phyloP scores from a whole-genome alignment of 1,284 basidiomycete species.

The Naganishia albida region DNA sequence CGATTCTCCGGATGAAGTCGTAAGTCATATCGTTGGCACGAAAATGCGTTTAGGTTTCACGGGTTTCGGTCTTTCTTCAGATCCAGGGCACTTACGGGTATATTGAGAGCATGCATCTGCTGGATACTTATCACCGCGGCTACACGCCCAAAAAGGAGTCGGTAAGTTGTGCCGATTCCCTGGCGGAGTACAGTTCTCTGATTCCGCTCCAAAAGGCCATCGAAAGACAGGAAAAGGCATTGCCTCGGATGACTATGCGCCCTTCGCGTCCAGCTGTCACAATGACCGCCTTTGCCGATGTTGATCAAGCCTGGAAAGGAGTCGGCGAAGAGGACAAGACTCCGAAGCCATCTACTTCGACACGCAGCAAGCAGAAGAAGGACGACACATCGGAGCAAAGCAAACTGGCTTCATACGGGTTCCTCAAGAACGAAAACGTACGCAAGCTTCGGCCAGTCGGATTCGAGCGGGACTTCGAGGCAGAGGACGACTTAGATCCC shows the following conservation, averaged over 20 bases:
- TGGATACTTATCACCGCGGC: constrained; percentile 23
- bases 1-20: constrained; percentile 6
- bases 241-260: not conserved
- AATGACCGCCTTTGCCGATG: constrained; percentile 1
- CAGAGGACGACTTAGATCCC: constrained; percentile 1
- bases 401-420: constrained; percentile 12
- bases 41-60: not conserved
- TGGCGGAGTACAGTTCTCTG: not conserved
- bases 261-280: not conserved
- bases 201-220: not conserved
- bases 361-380: not conserved
- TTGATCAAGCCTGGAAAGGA: constrained; percentile 21
- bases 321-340: not conserved
- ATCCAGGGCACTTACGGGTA: constrained; percentile 15
- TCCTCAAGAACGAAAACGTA: constrained; percentile 22
- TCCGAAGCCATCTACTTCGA: not conserved
- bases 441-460: not conserved
- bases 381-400: constrained; percentile 15
- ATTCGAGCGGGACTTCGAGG: constrained; percentile 14
- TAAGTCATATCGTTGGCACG: constrained; percentile 1
- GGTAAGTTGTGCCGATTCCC: not conserved
- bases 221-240: constrained; percentile 1
- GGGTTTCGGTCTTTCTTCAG: not conserved
- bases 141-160: constrained; percentile 20
- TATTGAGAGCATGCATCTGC: constrained; percentile 15